These are phyloP conservation scores for Gremmenia infestans DNA, from an alignment of 2,329 filamentous ascomycete genomes.

Conservation along the genomic window DNA sequence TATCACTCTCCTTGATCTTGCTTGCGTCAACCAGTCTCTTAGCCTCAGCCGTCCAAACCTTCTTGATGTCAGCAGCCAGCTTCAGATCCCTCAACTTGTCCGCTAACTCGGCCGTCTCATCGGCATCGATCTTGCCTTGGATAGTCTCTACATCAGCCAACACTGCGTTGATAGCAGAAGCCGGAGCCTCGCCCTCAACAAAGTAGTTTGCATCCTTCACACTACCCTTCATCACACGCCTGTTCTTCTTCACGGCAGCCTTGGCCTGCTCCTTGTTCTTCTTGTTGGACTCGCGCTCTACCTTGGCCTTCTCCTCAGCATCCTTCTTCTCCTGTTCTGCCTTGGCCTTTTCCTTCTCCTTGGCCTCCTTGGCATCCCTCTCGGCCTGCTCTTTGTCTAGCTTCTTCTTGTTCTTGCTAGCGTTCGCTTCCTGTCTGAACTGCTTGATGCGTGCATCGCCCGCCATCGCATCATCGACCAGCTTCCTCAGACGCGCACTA, in stretches of 20 bases:
- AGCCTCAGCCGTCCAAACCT: slow-evolving; percentile 72
- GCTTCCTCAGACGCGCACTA: slow-evolving; percentile 79
- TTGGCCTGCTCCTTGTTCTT: slow-evolving; percentile 99
- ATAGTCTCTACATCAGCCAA: slow-evolving; percentile 82
- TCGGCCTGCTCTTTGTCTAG: slow-evolving; percentile 87
- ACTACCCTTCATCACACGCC: slow-evolving; percentile 88
- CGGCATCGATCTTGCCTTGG: slow-evolving; percentile 81
- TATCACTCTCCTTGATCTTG: slow-evolving; percentile 80
- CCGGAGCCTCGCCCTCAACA: slow-evolving; percentile 63
- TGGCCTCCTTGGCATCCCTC: slow-evolving; percentile 81
- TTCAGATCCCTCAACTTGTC: slow-evolving; percentile 75
- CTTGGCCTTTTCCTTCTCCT: slow-evolving; percentile 75
- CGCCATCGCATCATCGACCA: slow-evolving; percentile 81
- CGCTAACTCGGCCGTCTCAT: slow-evolving; percentile 82
- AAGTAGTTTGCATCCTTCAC: slow-evolving; percentile 99
- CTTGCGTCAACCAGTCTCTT: slow-evolving; percentile 73
- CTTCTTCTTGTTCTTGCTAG: slow-evolving; percentile 93
- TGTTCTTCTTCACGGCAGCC: slow-evolving; percentile 99
- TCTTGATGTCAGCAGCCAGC: slow-evolving; percentile 79
- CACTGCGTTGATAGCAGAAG: slow-evolving; percentile 74
- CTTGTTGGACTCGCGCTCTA: slow-evolving; percentile 75
- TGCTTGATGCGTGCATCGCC: slow-evolving; percentile 94
- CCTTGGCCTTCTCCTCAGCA: slow-evolving; percentile 82
- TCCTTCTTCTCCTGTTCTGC: slow-evolving; percentile 76
- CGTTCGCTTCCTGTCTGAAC: slow-evolving; percentile 88